Evolutionary conservation across 768 basidiomycete genomes (phyloP).

Genomic region (Tremella yokohamensis): DNA sequence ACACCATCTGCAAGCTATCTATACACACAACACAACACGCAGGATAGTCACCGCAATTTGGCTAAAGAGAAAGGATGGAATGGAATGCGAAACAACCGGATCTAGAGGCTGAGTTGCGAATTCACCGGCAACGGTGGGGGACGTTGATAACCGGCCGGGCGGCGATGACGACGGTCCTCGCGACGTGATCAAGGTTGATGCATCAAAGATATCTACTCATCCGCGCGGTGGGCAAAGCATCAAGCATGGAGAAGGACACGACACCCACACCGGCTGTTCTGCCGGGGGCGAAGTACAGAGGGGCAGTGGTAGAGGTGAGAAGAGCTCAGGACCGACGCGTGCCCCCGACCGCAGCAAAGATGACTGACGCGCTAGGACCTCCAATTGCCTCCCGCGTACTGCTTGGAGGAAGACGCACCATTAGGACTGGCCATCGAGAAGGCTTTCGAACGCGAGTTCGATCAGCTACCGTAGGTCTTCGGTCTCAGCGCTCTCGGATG

Average conservation of each 20-base stretch:
- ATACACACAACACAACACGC: too few relatives aligned
- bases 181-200: too few relatives aligned
- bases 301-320: slow-evolving; percentile 81
- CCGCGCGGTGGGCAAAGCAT: too few relatives aligned
- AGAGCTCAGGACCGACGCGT: background rate
- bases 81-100: slow-evolving; percentile 5
- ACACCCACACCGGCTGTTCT: slow-evolving; percentile 34
- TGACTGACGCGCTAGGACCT: slow-evolving; percentile 36
- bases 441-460: slow-evolving; percentile 91
- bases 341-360: background rate
- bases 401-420: slow-evolving; percentile 66
- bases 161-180: too few relatives aligned
- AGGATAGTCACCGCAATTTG: background rate
- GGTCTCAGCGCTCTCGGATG: background rate
- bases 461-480: slow-evolving; percentile 73
- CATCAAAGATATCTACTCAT: too few relatives aligned
- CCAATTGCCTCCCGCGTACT: slow-evolving; percentile 72
- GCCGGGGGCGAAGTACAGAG: slow-evolving; percentile 63
- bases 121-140: background rate
- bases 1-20: background rate
- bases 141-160: too few relatives aligned
- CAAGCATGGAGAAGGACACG: slow-evolving; percentile 34
- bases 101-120: background rate
- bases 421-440: slow-evolving; percentile 75
- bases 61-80: slow-evolving; percentile 1